Base-by-base conservation (phyloP, 2,329 filamentous ascomycete genomes). In the Verticillium tricorpus region DNA sequence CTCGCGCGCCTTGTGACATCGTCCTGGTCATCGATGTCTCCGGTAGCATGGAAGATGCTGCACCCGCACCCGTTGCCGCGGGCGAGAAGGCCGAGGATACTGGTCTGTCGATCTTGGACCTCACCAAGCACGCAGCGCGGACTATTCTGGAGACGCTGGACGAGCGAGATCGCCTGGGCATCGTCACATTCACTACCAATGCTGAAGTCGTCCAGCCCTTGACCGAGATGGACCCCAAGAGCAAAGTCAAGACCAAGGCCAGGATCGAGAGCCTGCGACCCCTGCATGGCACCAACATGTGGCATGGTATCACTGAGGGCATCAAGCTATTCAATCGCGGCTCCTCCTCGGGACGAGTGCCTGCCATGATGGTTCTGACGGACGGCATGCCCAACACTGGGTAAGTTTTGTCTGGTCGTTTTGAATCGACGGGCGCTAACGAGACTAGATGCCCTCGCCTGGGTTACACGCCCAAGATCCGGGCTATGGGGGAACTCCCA, bases 11-110 rank as follows among this genome's bases (percentile, higher is more conserved):
- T 2, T 86, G 82, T 68, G 85, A 88, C 63, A 82, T 88, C 35
- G 85, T 87, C 2, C 77, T 88, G 2, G 84, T 85, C 17, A 86
- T 88, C 60, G 85, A 88, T 67, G 77, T 87, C 15, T 88, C 85
- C 0, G 77, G 75, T 0, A 87, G 84, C 71, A 89, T 88, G 85
- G 58, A 62, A 1, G 59, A 63, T 0, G 66, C 71, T 1, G 85
- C 85, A 0, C 81, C 80, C 0, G 75, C 82, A 0, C 81, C 83
- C 0, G 67, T 67, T 11, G 17, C 35, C 14, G 65, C 69, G 1
- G 78, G 77, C 15, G 74, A 78, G 6, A 52, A 52, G 19, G 19
- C n/a, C 19, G 82, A 86, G 64, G 68, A 77, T 22, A 78, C 78
- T 1, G 84, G 84, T 0, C 72, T 87, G 0, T 82, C 79, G 0